These are phyloP conservation scores for Rasamsonia emersonii DNA, from an alignment of 2,329 filamentous ascomycete species.

Conservation along the genomic window DNA sequence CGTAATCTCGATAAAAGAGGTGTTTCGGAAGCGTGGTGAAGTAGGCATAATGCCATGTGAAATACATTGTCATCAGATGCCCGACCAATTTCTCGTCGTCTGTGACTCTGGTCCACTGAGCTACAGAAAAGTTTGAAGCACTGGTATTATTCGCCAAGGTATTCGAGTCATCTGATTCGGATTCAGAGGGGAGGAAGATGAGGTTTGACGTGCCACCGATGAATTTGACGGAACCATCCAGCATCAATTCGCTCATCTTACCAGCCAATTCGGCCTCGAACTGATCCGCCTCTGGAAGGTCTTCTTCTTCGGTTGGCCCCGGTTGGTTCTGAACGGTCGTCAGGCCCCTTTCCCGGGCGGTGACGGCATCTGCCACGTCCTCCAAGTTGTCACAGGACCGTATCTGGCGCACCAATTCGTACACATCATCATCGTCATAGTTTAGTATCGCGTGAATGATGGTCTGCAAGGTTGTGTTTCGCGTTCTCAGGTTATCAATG, in stretches of 20 bases:
- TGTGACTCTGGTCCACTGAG: slow-evolving; percentile 82
- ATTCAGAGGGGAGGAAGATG: slow-evolving; percentile 60
- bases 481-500: slow-evolving; percentile 76
- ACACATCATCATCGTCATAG: slow-evolving; percentile 77
- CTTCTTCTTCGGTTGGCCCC: slow-evolving; percentile 27
- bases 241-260: slow-evolving; percentile 83
- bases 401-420: slow-evolving; percentile 73
- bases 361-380: slow-evolving; percentile 52
- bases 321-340: slow-evolving; percentile 29
- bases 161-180: slow-evolving; percentile 33
- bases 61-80: slow-evolving; percentile 95
- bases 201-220: slow-evolving; percentile 92
- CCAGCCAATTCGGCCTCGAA: slow-evolving; percentile 76
- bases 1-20: slow-evolving; percentile 79
- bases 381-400: slow-evolving; percentile 72
- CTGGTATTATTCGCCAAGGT: slow-evolving; percentile 32
- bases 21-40: slow-evolving; percentile 84
- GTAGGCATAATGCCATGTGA: slow-evolving; percentile 95
- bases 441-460: slow-evolving; percentile 88
- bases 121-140: slow-evolving; percentile 59
- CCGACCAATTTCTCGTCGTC: slow-evolving; percentile 67
- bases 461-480: slow-evolving; percentile 81
- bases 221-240: slow-evolving; percentile 82
- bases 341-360: slow-evolving; percentile 44
- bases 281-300: slow-evolving; percentile 32